A percentile compares a stretch with the other conserved stretches of the same genome.
Evolutionary conservation across 2,329 filamentous ascomycete genomes (phyloP).

Genomic region (Colletotrichum euphorbiae): DNA sequence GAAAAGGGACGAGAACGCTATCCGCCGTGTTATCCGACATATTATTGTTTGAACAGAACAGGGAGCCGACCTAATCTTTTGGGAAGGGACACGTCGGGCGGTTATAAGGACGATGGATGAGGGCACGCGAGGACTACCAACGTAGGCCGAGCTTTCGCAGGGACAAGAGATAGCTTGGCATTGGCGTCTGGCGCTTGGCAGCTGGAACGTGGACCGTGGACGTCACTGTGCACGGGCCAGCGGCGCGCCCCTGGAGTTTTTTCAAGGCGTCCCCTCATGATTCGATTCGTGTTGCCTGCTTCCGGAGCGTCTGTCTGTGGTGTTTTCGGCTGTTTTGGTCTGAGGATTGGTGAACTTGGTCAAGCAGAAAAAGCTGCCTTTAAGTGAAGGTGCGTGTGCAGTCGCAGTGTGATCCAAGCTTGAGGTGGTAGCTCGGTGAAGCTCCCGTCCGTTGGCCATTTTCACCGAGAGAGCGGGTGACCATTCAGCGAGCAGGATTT

Average conservation of each 20-base stretch:
- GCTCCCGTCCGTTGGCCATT: background rate
- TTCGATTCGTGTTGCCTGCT: constrained; percentile 22
- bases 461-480: background rate
- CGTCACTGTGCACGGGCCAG: constrained; percentile 37
- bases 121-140: constrained; percentile 17
- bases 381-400: no score
- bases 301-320: constrained; percentile 3
- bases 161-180: constrained; percentile 25
- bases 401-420: constrained; percentile 22
- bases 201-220: constrained; percentile 26
- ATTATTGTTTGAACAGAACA: background rate
- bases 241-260: constrained; percentile 9
- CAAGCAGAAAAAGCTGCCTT: background rate
- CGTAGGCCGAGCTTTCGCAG: constrained; percentile 7
- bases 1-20: constrained; percentile 51
- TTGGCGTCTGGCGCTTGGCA: constrained; percentile 20
- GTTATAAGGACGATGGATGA: constrained; percentile 1
- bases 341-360: background rate
- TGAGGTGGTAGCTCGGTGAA: constrained; percentile 19
- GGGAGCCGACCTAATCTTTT: no score
- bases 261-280: constrained; percentile 5
- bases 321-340: background rate
- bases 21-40: constrained; percentile 33
- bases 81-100: background rate
- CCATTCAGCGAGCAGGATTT: background rate